Conservation (phyloP, 371 early-diverging fungal species). For the Nematocida sp. region DNA sequence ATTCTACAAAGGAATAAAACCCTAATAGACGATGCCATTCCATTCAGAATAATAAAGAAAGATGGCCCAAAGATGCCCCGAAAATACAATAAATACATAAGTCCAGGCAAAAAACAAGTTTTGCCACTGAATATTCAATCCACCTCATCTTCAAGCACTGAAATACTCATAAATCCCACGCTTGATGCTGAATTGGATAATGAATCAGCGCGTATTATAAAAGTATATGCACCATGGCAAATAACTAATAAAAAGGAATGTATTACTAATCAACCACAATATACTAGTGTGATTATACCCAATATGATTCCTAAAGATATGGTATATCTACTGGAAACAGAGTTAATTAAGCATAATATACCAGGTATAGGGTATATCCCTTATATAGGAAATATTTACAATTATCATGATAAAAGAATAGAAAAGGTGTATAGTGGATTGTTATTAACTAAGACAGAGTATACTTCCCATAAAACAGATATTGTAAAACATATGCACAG, state of each 20-base stretch:
- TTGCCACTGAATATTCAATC: no score
- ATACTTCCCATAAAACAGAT: not conserved
- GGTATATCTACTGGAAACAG: slow-evolving; percentile 40
- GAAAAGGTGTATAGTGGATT: slow-evolving; percentile 20
- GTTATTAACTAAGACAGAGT: slow-evolving; percentile 9
- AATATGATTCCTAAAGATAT: slow-evolving; percentile 5
- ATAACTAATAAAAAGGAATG: not conserved
- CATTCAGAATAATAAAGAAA: slow-evolving; percentile 11
- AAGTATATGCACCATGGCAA: slow-evolving; percentile 57
- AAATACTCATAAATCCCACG: no score
- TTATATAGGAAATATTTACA: slow-evolving; percentile 35
- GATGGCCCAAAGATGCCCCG: not conserved
- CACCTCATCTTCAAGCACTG: no score
- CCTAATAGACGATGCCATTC: not conserved
- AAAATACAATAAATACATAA: not conserved
- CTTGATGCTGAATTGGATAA: no score
- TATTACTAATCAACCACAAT: not conserved
- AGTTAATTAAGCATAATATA: slow-evolving; percentile 11
- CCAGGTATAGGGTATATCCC: slow-evolving; percentile 12
- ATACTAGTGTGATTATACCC: not conserved
- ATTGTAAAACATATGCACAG: slow-evolving; percentile 13
- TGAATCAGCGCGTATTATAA: not conserved
- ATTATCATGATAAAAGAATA: not conserved
- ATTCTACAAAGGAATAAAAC: slow-evolving; percentile 1
- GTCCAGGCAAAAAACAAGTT: not conserved